Evolutionary conservation across 2,329 filamentous ascomycete species (phyloP).

Genomic region (Simplicillium aogashimaense): DNA sequence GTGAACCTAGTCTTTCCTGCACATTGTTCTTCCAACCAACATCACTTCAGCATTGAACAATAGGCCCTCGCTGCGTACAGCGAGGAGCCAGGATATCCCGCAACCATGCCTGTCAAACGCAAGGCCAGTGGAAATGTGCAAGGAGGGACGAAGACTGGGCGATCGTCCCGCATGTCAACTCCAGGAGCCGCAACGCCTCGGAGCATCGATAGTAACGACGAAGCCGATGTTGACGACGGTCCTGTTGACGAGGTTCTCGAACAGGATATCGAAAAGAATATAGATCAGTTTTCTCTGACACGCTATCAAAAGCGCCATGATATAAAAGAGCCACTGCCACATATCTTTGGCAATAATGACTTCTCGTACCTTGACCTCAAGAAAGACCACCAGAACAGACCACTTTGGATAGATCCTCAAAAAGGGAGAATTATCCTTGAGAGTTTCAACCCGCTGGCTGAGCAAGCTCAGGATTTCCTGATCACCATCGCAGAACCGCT

Average conservation of each 20-base stretch:
- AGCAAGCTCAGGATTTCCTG: conserved; percentile 84
- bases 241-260: conserved; percentile 41
- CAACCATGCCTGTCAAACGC: conserved; percentile 58
- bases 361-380: conserved; percentile 76
- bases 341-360: conserved; percentile 48
- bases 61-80: too few relatives aligned
- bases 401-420: conserved; percentile 85
- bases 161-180: conserved; percentile 47
- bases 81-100: too few relatives aligned
- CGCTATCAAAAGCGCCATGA: conserved; percentile 37
- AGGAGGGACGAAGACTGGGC: conserved; percentile 43
- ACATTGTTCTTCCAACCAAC: too few relatives aligned
- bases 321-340: conserved; percentile 32
- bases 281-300: conserved; percentile 48
- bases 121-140: conserved; percentile 46
- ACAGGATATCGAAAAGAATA: conserved; percentile 45
- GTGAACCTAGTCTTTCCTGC: too few relatives aligned
- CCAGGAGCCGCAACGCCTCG: conserved; percentile 51
- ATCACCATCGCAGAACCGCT: conserved; percentile 93
- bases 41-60: too few relatives aligned
- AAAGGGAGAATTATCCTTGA: conserved; percentile 85
- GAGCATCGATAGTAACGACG: conserved; percentile 46
- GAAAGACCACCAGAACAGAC: conserved; percentile 78
- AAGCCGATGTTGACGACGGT: conserved; percentile 36
- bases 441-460: conserved; percentile 81